Base-by-base conservation (phyloP, 768 basidiomycete species). In the Auricularia sp. region DNA sequence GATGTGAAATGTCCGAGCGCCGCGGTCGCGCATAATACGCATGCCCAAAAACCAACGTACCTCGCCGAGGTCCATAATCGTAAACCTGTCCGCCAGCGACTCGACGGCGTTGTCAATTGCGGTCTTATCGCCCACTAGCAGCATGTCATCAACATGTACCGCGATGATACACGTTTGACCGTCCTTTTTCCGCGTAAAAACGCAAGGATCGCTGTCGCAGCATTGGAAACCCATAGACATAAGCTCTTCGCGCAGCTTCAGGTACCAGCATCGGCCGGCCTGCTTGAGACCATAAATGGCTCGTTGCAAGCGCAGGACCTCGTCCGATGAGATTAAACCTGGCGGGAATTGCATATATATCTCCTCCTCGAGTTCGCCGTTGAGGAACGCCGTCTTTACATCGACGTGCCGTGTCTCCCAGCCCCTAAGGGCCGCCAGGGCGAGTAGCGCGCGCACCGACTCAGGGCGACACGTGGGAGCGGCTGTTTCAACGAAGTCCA, bases 321-420 rank as follows among this genome's bases (percentile, higher is more conserved):
- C 18, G 44, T 44, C 44, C 10, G 11, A 10, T 11, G 44, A 2
- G 10, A 44, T 3, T 1, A 44, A 62, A 1, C 62, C 62, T 5
- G 37, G n/a, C 6, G 62, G 56, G 7, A 33, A 36, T 5, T 37
- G 10, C 56, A 67, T 63, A 42, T 62, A 67, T 1, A 65, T 44
- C 21, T 62, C 64, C 21, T 65, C 62, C 21, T 63, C 36, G 3
- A 65, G 13, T 18, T 45, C 42, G 0, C 59, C 65, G 54, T 66
- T 14, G 8, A 65, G 61, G 58, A 47, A 68, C 10, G 67, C 67
- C 3, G 45, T 56, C 35, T 65, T 24, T 29, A 67, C 64, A 56
- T 67, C 64, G 24, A 63, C 8, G 13, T 67, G 67, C 3, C 56
- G 6, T 33, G 56, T 36, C 18, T 21, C 61, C 35, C 24, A 44